phyloP scores from a whole-genome alignment of 768 basidiomycete species.

The Tulasnella sp. region DNA sequence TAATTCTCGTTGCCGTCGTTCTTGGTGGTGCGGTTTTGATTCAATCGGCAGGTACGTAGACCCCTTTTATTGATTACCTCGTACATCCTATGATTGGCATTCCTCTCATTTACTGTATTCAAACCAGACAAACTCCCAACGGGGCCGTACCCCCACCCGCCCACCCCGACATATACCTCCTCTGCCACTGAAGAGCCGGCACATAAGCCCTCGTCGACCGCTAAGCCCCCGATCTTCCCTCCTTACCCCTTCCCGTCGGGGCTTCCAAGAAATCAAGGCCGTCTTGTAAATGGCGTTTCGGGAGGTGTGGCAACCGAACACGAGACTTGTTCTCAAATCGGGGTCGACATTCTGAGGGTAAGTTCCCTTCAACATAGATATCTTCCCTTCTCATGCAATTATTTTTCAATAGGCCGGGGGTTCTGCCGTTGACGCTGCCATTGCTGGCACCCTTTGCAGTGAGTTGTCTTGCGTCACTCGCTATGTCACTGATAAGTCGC shows the following conservation, averaged over 20 bases:
- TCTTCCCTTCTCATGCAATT: neutral
- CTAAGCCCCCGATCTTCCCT: neutral
- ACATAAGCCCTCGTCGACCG: neutral
- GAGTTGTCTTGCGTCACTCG: neutral
- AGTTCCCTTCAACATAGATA: neutral
- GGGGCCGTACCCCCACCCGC: constrained; percentile 11
- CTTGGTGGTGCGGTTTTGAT: constrained; percentile 12
- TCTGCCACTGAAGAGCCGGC: neutral
- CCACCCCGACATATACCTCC: constrained; percentile 3
- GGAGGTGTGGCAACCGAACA: constrained; percentile 91
- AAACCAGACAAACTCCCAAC: too few species aligned
- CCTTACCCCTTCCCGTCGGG: constrained; percentile 7
- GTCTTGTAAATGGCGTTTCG: constrained; percentile 46
- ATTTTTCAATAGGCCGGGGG: constrained; percentile 44
- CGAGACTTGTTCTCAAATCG: constrained; percentile 71
- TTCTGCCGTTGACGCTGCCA: constrained; percentile 80
- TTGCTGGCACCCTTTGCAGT: constrained; percentile 62
- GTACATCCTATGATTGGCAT: too few species aligned
- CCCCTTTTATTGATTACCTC: too few species aligned
- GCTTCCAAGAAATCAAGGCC: constrained; percentile 39
- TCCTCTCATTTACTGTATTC: too few species aligned
- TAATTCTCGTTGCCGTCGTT: constrained; percentile 2
- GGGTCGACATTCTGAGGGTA: constrained; percentile 53
- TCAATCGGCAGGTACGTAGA: neutral
- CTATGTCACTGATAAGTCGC: constrained; percentile 29